These are phyloP conservation scores for Hymenochaete sp. DNA, from an alignment of 1,284 basidiomycete genomes.

Conservation along the genomic window DNA sequence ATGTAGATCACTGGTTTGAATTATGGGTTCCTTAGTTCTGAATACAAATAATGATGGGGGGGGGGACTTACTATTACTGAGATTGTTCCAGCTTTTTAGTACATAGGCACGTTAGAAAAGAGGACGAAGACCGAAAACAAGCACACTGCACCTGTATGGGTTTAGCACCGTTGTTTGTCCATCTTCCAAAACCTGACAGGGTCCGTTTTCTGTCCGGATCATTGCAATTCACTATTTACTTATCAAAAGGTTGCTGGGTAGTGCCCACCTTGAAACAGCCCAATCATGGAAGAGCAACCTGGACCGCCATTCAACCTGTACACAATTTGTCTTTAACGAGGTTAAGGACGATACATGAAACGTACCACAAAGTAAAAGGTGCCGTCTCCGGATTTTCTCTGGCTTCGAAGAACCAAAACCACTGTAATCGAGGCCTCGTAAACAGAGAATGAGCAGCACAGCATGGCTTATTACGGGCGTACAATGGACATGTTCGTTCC, in stretches of 20 bases:
- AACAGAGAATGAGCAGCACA: neutral
- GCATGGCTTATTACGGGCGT: conserved; percentile 10
- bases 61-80: conserved; percentile 48
- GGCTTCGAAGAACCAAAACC: conserved; percentile 70
- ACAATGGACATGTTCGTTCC: conserved; percentile 56
- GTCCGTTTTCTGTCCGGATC: conserved; percentile 43
- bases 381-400: conserved; percentile 49
- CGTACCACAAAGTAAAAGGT: conserved; percentile 57
- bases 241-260: neutral
- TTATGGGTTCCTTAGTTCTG: too few species aligned
- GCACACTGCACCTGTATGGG: conserved; percentile 37
- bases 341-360: neutral
- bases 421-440: conserved; percentile 30
- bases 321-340: neutral
- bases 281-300: conserved; percentile 58
- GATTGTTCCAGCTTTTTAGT: conserved; percentile 57
- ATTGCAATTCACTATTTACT: conserved; percentile 19
- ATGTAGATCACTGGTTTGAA: conserved; percentile 56
- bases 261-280: conserved; percentile 48
- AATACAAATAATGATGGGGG: too few species aligned
- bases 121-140: neutral
- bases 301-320: conserved; percentile 50
- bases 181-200: conserved; percentile 48
- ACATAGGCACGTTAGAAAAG: conserved; percentile 8
- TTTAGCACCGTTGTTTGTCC: conserved; percentile 45